Evolutionary conservation across 2,329 filamentous ascomycete genomes (phyloP).

Genomic region (Graphium sp.): DNA sequence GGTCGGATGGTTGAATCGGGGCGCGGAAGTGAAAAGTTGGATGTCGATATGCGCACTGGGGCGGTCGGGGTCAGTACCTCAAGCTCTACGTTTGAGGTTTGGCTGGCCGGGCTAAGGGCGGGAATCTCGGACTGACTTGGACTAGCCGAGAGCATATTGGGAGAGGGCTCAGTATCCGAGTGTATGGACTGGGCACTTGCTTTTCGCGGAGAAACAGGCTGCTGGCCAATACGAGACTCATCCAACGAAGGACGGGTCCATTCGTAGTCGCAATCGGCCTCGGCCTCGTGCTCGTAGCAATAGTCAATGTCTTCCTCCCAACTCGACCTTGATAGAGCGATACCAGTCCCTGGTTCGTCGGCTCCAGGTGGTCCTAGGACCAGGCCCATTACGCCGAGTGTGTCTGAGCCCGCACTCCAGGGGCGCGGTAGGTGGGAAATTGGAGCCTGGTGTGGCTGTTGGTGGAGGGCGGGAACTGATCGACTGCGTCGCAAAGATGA

Average conservation of each 20-base stretch:
- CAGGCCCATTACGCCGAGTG: slow-evolving; percentile 27
- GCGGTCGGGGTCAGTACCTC: slow-evolving; percentile 28
- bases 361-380: slow-evolving; percentile 14
- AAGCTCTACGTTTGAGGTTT: slow-evolving; percentile 11
- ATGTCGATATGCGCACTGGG: slow-evolving; percentile 16
- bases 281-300: slow-evolving; percentile 51
- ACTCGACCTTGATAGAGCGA: slow-evolving; percentile 22
- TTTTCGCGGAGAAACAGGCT: too few species aligned
- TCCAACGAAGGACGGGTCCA: slow-evolving; percentile 45
- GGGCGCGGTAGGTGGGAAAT: slow-evolving; percentile 11
- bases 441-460: slow-evolving; percentile 13
- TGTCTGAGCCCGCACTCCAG: slow-evolving; percentile 33
- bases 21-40: slow-evolving; percentile 35
- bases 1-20: slow-evolving; percentile 14
- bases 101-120: slow-evolving; percentile 12
- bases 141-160: slow-evolving; percentile 12
- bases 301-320: slow-evolving; percentile 60
- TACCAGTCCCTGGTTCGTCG: too few species aligned
- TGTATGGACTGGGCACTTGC: too few species aligned
- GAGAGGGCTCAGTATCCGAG: slow-evolving; percentile 10
- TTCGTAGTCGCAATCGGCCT: slow-evolving; percentile 49
- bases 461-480: slow-evolving; percentile 37
- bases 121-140: slow-evolving; percentile 4
- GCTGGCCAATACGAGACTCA: slow-evolving; percentile 9
- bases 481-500: slow-evolving; percentile 36